Percentiles rank a stretch among this genome's conserved stretches.
Conservation (phyloP, 192 early-diverging fungal species). For the Cladochytrium replicatum region DNA sequence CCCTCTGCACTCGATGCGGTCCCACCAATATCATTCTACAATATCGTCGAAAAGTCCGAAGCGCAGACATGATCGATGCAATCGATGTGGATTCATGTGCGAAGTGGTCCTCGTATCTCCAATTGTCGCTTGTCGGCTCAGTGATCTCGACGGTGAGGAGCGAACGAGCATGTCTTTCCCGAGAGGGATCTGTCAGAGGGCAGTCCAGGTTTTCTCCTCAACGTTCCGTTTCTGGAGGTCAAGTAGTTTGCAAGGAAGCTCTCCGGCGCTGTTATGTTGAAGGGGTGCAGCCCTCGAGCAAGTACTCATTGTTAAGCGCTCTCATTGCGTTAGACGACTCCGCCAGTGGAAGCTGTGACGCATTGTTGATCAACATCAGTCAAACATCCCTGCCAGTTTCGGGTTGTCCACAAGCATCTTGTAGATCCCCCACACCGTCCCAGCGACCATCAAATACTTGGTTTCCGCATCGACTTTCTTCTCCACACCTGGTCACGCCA, state of each 20-base stretch:
- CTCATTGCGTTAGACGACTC: conserved; percentile 19
- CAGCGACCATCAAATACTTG: conserved; percentile 8
- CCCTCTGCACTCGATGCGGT: conserved; percentile 24
- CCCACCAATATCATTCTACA: conserved; percentile 23
- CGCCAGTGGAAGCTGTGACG: conserved; percentile 17
- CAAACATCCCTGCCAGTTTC: conserved; percentile 1
- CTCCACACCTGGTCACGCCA: conserved; percentile 9
- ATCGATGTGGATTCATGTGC: conserved; percentile 12
- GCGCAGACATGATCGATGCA: conserved; percentile 1
- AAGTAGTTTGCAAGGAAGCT: no score
- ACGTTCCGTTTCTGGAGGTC: no score
- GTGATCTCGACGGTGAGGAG: neutral
- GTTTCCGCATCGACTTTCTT: neutral
- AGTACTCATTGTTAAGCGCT: neutral
- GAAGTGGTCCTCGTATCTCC: conserved; percentile 8
- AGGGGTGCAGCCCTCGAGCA: no score
- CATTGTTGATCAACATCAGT: conserved; percentile 27
- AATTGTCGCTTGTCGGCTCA: neutral
- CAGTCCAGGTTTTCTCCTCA: no score
- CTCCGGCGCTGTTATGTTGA: no score
- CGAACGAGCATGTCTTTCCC: no score
- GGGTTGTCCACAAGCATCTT: conserved; percentile 6
- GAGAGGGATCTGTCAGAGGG: no score
- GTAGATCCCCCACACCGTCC: conserved; percentile 21
- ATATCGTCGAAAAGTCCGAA: neutral